A percentile compares a stretch with the other conserved stretches of the same genome.
phyloP scores from a whole-genome alignment of 495 filamentous ascomycete genomes.

The Hypoxylon crocopeplum region DNA sequence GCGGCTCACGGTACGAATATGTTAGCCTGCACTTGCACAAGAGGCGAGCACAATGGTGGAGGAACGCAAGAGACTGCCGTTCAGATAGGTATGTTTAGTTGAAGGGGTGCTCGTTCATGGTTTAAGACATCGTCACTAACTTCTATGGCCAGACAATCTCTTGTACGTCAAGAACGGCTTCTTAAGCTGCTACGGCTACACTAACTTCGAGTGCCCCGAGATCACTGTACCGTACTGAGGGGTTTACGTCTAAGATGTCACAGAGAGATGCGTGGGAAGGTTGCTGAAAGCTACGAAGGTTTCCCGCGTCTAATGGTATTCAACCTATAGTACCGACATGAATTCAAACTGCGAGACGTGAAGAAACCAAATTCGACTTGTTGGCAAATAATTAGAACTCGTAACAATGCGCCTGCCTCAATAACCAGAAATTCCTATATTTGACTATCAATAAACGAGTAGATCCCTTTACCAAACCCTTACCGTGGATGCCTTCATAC shows the following conservation, averaged over 20 bases:
- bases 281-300: too few relatives aligned
- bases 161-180: slow-evolving; percentile 19
- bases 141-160: slow-evolving; percentile 1
- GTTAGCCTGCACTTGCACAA: slow-evolving; percentile 2
- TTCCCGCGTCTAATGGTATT: too few relatives aligned
- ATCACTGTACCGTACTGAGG: neutral
- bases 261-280: neutral
- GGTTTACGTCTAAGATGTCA: neutral
- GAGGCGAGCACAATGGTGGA: neutral
- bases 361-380: too few relatives aligned
- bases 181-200: slow-evolving; percentile 19
- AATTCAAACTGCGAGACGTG: too few relatives aligned
- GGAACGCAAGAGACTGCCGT: neutral
- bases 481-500: too few relatives aligned
- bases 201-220: slow-evolving; percentile 18
- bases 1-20: neutral
- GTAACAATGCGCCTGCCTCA: too few relatives aligned
- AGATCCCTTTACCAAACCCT: too few relatives aligned
- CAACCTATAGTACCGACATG: too few relatives aligned
- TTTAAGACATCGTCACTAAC: neutral
- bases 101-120: too few relatives aligned
- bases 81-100: slow-evolving; percentile 17
- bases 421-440: too few relatives aligned
- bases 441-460: too few relatives aligned
- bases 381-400: too few relatives aligned